phyloP scores from a whole-genome alignment of 176 grass and related monocot species.

The Oryza meridionalis region DNA sequence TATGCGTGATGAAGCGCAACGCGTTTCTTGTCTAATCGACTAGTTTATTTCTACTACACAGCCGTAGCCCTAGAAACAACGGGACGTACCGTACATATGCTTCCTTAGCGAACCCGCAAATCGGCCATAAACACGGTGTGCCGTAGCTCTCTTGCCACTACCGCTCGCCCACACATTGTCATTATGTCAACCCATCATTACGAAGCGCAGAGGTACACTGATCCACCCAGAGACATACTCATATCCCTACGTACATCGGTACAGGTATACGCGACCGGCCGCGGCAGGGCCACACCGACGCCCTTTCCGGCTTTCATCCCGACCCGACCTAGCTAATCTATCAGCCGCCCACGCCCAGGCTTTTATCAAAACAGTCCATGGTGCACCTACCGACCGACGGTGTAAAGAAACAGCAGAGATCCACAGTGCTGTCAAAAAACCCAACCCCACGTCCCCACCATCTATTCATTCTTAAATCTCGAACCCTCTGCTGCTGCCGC shows the following conservation, averaged over 20 bases:
- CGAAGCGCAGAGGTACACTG: neutral
- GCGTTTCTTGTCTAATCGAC: neutral
- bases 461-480: conserved; percentile 33
- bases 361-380: conserved; percentile 29
- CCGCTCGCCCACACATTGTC: too few relatives aligned
- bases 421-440: neutral
- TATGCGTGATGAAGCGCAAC: neutral
- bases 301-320: neutral
- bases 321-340: neutral
- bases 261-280: neutral
- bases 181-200: conserved; percentile 16
- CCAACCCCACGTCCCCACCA: neutral
- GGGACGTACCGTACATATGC: neutral
- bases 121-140: neutral
- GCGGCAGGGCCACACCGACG: neutral
- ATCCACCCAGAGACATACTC: conserved; percentile 40
- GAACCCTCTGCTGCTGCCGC: neutral
- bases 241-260: conserved; percentile 32
- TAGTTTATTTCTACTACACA: neutral
- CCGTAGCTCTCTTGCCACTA: neutral
- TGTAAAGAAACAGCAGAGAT: conserved; percentile 37
- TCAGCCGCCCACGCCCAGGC: neutral
- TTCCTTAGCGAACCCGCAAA: conserved; percentile 39
- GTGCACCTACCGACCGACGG: conserved; percentile 45
- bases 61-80: neutral